Conservation (phyloP, 768 basidiomycete genomes). For the Suillus alpinus region DNA sequence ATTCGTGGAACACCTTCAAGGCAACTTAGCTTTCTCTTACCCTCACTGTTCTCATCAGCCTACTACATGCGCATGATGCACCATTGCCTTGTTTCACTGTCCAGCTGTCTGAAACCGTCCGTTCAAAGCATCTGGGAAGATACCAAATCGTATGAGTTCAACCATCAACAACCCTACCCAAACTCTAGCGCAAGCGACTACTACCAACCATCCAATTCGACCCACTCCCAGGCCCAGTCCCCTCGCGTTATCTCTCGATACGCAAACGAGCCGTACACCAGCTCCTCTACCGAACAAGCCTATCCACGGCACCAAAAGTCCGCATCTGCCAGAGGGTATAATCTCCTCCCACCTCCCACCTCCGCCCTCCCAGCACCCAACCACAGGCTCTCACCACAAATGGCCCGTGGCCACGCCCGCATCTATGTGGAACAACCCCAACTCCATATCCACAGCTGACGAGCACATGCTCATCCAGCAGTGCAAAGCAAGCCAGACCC, state of each 20-base stretch:
- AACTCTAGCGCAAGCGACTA: conserved; percentile 1
- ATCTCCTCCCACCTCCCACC: conserved; percentile 6
- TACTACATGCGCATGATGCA: too few species aligned
- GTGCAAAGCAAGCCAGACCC: background rate
- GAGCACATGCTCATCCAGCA: conserved; percentile 31
- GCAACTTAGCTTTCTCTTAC: too few species aligned
- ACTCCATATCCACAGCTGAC: conserved; percentile 13
- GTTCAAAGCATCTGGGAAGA: too few species aligned
- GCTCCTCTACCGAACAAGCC: background rate
- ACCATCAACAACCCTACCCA: conserved; percentile 3
- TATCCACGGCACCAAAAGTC: background rate
- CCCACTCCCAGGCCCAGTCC: too few species aligned
- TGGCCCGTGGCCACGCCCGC: conserved; percentile 5
- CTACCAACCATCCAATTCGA: background rate
- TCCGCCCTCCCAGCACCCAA: conserved; percentile 12
- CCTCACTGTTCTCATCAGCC: too few species aligned
- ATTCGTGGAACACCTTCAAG: too few species aligned
- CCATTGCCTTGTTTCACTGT: too few species aligned
- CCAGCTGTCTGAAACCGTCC: too few species aligned
- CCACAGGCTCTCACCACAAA: conserved; percentile 6
- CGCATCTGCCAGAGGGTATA: conserved; percentile 1
- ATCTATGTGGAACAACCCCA: background rate
- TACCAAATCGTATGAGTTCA: conserved; percentile 3
- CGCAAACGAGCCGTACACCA: background rate
- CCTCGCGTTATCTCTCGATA: background rate